Conservation (phyloP, 106 monocot species). For the Dioscorea zingiberensis region DNA sequence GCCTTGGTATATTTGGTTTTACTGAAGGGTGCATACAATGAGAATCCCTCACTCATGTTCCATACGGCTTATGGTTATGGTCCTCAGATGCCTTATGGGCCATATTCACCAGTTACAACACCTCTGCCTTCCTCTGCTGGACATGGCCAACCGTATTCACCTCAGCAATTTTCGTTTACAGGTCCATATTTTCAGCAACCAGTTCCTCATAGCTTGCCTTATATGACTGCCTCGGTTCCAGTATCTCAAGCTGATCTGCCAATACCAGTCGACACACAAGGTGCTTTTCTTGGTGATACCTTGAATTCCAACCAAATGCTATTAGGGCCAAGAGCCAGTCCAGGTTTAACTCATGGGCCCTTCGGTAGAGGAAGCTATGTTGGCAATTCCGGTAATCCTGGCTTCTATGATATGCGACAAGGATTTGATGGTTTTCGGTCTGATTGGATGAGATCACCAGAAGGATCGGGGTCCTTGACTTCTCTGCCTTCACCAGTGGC, state of each 20-base stretch:
- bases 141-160: slow-evolving; percentile 55
- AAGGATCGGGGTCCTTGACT: slow-evolving; percentile 30
- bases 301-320: slow-evolving; percentile 16
- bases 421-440: slow-evolving; percentile 40
- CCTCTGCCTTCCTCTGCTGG: slow-evolving; percentile 46
- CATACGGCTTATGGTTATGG: slow-evolving; percentile 63
- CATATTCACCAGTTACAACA: slow-evolving; percentile 66
- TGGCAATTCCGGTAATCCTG: slow-evolving; percentile 34
- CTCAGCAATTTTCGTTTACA: slow-evolving; percentile 52
- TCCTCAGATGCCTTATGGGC: slow-evolving; percentile 65
- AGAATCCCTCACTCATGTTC: slow-evolving; percentile 49
- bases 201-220: slow-evolving; percentile 38
- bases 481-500: slow-evolving; percentile 40
- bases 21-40: slow-evolving; percentile 54
- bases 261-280: slow-evolving; percentile 38
- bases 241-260: slow-evolving; percentile 33
- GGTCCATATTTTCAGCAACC: slow-evolving; percentile 59
- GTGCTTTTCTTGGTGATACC: slow-evolving; percentile 30
- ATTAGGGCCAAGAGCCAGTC: slow-evolving; percentile 25
- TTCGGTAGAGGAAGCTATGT: slow-evolving; percentile 34
- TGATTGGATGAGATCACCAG: slow-evolving; percentile 58
- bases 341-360: slow-evolving; percentile 20
- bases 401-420: slow-evolving; percentile 40
- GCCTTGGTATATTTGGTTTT: slow-evolving; percentile 1
- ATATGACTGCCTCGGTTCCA: slow-evolving; percentile 33